Conservation (phyloP, 108 stramenopile genomes). For the Parmales sp. region DNA sequence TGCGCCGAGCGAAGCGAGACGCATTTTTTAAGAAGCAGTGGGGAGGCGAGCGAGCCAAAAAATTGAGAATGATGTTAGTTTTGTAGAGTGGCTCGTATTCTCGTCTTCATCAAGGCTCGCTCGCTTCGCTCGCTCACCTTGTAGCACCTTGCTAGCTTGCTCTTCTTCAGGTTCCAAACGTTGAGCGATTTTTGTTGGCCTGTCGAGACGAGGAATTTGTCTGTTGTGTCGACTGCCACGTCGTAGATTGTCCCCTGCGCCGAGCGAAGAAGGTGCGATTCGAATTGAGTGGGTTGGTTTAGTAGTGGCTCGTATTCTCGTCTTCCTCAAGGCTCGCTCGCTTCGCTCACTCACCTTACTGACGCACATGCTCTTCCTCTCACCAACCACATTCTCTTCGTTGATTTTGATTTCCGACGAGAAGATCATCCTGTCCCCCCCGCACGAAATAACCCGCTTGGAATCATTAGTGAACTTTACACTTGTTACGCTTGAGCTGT, state of each 20-base stretch:
- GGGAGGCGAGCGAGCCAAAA: no score
- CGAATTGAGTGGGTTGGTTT: not conserved
- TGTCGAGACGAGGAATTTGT: constrained; percentile 16
- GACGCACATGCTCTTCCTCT: not conserved
- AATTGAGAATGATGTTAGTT: no score
- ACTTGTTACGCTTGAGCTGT: constrained; percentile 13
- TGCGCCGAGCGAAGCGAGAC: no score
- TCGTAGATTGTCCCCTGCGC: constrained; percentile 18
- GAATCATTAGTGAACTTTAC: constrained; percentile 14
- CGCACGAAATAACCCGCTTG: not conserved
- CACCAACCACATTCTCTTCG: no score
- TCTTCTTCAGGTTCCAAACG: constrained; percentile 13
- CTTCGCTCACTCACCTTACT: not conserved
- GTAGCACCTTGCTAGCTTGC: not conserved
- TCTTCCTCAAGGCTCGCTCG: not conserved
- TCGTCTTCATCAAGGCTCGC: not conserved
- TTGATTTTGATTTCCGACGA: no score
- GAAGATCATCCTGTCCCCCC: no score
- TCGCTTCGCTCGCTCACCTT: not conserved
- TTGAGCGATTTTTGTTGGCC: constrained; percentile 18
- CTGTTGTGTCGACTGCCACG: constrained; percentile 21
- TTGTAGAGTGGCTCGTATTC: not conserved
- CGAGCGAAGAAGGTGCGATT: no score
- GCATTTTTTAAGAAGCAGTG: no score
- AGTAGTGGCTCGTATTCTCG: no score